phyloP scores from a whole-genome alignment of 2,329 filamentous ascomycete species.

The Exophiala sp. region DNA sequence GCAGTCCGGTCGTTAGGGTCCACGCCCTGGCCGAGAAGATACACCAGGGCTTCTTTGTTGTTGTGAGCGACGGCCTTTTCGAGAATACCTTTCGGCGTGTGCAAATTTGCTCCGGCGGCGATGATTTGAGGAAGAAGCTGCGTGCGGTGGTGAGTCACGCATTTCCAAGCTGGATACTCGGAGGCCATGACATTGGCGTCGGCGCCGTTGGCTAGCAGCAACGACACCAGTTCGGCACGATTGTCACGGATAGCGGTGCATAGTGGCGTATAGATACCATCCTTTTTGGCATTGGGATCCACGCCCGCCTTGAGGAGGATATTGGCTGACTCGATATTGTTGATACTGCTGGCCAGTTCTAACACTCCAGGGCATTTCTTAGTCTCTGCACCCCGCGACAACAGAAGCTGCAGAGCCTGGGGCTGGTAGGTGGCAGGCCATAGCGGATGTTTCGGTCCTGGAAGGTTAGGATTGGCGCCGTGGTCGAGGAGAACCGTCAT shows the following conservation, averaged over 20 bases:
- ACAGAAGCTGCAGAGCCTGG: slow-evolving; percentile 53
- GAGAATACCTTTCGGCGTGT: slow-evolving; percentile 58
- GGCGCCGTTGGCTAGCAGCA: slow-evolving; percentile 50
- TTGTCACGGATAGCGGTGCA: slow-evolving; percentile 65
- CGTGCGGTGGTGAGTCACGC: slow-evolving; percentile 58
- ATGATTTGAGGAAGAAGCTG: slow-evolving; percentile 57
- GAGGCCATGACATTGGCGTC: slow-evolving; percentile 52
- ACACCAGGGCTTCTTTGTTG: slow-evolving; percentile 55
- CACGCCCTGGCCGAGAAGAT: slow-evolving; percentile 55
- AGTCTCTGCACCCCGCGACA: slow-evolving; percentile 54
- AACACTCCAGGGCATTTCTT: slow-evolving; percentile 58
- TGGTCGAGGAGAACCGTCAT: slow-evolving; percentile 51
- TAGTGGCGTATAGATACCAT: slow-evolving; percentile 61
- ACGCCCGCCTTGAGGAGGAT: slow-evolving; percentile 55
- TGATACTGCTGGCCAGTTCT: slow-evolving; percentile 58
- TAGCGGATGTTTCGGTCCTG: slow-evolving; percentile 62
- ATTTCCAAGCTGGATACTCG: slow-evolving; percentile 64
- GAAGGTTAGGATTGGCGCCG: slow-evolving; percentile 61
- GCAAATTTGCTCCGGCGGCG: slow-evolving; percentile 55
- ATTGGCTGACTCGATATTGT: slow-evolving; percentile 57
- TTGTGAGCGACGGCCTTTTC: slow-evolving; percentile 59
- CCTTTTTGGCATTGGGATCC: slow-evolving; percentile 57
- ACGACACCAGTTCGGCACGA: slow-evolving; percentile 54
- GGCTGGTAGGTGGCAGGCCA: slow-evolving; percentile 60
- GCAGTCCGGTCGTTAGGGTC: slow-evolving; percentile 55